Evolutionary conservation across 495 filamentous ascomycete genomes (phyloP).

Genomic region (Corynascus novoguineensis): DNA sequence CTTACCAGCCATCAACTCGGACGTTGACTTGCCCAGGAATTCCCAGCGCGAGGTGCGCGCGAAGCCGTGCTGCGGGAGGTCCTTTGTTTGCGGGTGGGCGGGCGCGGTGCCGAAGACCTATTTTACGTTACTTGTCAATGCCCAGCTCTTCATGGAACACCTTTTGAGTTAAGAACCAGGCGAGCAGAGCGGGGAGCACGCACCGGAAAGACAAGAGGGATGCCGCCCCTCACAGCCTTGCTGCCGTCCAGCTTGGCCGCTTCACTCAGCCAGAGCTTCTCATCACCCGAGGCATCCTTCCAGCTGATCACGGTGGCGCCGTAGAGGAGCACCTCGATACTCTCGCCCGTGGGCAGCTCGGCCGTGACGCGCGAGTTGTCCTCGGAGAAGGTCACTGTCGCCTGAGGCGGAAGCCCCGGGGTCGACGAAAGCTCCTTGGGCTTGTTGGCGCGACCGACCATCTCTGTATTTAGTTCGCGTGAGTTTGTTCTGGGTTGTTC

Average conservation of each 20-base stretch:
- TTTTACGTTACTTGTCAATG: background rate
- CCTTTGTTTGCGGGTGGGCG: conserved; percentile 60
- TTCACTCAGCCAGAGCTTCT: conserved; percentile 84
- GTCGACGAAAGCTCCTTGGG: conserved; percentile 76
- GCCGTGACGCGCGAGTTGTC: conserved; percentile 64
- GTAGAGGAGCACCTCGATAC: conserved; percentile 75
- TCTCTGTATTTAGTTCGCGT: conserved; percentile 31
- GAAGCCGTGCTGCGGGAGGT: conserved; percentile 92
- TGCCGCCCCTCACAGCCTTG: conserved; percentile 65
- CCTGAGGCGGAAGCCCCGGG: conserved; percentile 56
- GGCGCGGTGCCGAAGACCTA: conserved; percentile 88
- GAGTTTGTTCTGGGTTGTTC: background rate
- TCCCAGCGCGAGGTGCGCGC: conserved; percentile 79
- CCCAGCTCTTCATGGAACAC: too few species aligned
- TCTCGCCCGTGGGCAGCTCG: conserved; percentile 77
- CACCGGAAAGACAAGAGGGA: conserved; percentile 95
- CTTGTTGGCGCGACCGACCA: conserved; percentile 82
- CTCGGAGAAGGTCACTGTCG: conserved; percentile 60
- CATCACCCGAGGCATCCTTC: conserved; percentile 72
- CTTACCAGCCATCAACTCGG: conserved; percentile 37
- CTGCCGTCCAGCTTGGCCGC: conserved; percentile 59
- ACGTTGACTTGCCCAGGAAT: conserved; percentile 65
- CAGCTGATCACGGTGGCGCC: conserved; percentile 92
- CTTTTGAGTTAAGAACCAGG: background rate
- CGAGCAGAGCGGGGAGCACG: conserved; percentile 25